phyloP scores from a whole-genome alignment of 23 red algal genomes.

The Gracilaria vermiculophylla region DNA sequence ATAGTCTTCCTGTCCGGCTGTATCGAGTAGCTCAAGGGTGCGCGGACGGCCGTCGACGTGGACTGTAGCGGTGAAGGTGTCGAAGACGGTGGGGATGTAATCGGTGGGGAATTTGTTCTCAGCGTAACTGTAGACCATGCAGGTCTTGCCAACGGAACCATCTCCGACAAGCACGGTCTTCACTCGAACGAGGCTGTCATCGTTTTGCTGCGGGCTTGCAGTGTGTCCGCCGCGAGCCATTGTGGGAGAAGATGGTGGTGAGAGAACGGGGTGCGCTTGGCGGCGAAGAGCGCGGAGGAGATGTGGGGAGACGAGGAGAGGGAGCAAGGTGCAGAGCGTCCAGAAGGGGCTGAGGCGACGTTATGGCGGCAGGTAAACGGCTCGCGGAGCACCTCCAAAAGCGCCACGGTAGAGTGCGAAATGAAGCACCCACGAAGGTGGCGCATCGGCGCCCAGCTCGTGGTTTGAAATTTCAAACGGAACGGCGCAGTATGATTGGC shows the following conservation, averaged over 20 bases:
- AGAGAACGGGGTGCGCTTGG: too few relatives aligned
- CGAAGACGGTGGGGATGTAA: constrained; percentile 98
- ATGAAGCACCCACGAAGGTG: background rate
- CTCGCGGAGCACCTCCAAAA: background rate
- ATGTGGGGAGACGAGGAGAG: background rate
- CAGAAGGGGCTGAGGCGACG: too few relatives aligned
- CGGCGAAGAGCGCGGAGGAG: background rate
- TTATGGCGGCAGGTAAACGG: constrained; percentile 3
- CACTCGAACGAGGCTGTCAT: constrained; percentile 66
- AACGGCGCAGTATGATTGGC: constrained; percentile 5
- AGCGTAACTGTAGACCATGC: constrained; percentile 94
- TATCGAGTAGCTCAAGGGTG: constrained; percentile 91
- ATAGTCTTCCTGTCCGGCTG: constrained; percentile 98
- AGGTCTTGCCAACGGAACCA: constrained; percentile 97
- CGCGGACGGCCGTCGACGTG: constrained; percentile 82
- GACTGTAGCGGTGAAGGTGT: constrained; percentile 93
- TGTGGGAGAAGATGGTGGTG: background rate
- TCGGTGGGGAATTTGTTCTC: constrained; percentile 93
- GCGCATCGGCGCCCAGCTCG: background rate
- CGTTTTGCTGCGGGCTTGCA: constrained; percentile 1
- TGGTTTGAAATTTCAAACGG: background rate
- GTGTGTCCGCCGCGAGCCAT: constrained; percentile 63
- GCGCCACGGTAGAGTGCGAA: background rate
- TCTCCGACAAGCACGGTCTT: constrained; percentile 97
- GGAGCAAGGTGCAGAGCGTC: too few relatives aligned